Percentiles rank a stretch among this genome's conserved stretches.
These are phyloP conservation scores for Nitzschia inconspicua DNA, from an alignment of 108 stramenopile genomes.

Conservation along the genomic window DNA sequence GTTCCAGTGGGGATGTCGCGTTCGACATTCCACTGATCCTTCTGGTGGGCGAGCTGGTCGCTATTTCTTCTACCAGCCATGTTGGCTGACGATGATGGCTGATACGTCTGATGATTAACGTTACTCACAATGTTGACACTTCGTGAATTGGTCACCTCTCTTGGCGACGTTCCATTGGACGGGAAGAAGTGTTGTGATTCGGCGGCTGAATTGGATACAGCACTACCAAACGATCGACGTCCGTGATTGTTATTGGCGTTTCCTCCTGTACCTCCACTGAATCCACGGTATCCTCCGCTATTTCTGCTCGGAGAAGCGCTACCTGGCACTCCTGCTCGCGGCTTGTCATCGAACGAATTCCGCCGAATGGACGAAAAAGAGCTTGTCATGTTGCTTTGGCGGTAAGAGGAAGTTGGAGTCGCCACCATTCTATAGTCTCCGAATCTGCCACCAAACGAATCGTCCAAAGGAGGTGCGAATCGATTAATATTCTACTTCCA, in stretches of 20 bases:
- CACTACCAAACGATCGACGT: background rate
- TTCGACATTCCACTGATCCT: slow-evolving; percentile 25
- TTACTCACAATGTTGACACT: no score
- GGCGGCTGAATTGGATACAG: background rate
- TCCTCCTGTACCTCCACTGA: background rate
- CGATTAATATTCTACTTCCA: no score
- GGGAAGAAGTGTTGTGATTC: background rate
- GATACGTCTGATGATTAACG: background rate
- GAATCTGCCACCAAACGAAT: no score
- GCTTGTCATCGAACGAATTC: background rate
- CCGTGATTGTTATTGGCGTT: background rate
- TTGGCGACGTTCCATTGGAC: background rate
- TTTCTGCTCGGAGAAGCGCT: no score
- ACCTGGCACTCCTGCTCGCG: no score
- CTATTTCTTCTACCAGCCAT: no score
- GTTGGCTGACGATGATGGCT: no score
- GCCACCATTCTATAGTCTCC: no score
- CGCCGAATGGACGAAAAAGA: slow-evolving; percentile 4
- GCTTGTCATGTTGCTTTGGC: background rate
- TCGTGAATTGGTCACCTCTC: background rate
- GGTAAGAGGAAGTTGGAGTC: slow-evolving; percentile 4
- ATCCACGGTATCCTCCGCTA: background rate
- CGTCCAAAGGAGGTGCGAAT: no score
- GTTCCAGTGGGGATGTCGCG: slow-evolving; percentile 30
- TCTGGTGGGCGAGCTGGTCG: slow-evolving; percentile 8